Percentiles rank a stretch among this genome's conserved stretches.
These are phyloP conservation scores for Dentipellis sp. DNA, from an alignment of 768 basidiomycete genomes.

Conservation along the genomic window DNA sequence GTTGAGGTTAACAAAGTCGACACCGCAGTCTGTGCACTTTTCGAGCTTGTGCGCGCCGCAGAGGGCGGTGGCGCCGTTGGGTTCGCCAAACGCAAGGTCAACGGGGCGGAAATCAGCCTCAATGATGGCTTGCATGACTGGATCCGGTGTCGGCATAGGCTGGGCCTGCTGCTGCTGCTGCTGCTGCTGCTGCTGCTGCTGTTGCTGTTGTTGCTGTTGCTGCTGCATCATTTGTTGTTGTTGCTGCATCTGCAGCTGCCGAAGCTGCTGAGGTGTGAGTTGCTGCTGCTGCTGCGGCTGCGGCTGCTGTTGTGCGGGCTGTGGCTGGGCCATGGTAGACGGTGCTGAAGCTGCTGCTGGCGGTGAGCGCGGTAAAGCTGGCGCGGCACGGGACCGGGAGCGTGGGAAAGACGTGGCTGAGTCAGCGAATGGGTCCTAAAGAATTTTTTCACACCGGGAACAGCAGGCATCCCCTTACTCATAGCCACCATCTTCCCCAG, in stretches of 20 bases:
- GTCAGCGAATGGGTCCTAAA: constrained; percentile 8
- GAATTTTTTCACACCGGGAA: constrained; percentile 7
- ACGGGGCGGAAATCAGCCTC: constrained; percentile 63
- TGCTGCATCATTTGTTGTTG: neutral
- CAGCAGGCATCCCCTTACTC: constrained; percentile 18
- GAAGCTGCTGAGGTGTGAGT: constrained; percentile 24
- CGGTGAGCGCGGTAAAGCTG: neutral
- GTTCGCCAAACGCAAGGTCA: constrained; percentile 40
- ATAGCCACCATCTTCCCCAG: constrained; percentile 26
- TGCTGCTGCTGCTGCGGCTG: constrained; percentile 24
- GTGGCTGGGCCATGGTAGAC: neutral
- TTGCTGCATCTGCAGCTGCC: neutral
- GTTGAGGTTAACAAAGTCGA: constrained; percentile 72
- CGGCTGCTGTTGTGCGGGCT: neutral
- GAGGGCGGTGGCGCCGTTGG: constrained; percentile 44
- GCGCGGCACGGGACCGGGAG: neutral
- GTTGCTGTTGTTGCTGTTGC: constrained; percentile 35
- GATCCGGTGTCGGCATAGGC: constrained; percentile 49
- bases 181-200: constrained; percentile 20
- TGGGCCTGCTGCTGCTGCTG: constrained; percentile 32
- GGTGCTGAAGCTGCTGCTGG: neutral
- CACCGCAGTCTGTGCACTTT: constrained; percentile 62
- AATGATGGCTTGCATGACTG: constrained; percentile 64
- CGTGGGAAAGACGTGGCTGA: constrained; percentile 6
- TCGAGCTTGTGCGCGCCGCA: constrained; percentile 64